Conservation (phyloP, 768 basidiomycete genomes). For the Podaxis carcinomalis region DNA sequence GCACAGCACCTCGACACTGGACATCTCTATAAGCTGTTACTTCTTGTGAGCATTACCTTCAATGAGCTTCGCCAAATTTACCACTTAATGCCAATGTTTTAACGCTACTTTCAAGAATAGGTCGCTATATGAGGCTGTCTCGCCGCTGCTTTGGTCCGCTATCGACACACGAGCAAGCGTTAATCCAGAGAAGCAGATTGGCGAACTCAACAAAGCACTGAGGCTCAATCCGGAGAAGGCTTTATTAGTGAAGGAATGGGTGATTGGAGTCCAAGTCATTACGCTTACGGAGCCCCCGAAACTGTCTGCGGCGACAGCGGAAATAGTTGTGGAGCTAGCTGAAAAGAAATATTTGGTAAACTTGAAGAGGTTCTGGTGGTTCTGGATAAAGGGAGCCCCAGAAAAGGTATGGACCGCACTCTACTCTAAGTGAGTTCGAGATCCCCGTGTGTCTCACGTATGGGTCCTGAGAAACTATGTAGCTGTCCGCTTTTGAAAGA, state of each 20-base stretch:
- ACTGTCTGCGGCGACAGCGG: neutral
- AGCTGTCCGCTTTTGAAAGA: slow-evolving; percentile 5
- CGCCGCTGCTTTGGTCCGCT: neutral
- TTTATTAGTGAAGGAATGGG: neutral
- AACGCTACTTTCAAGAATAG: neutral
- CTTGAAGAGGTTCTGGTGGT: slow-evolving; percentile 2
- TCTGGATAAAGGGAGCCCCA: slow-evolving; percentile 15
- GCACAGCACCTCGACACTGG: neutral
- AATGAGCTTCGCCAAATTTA: neutral
- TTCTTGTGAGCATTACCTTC: neutral
- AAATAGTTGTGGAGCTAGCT: neutral
- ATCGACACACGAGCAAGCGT: neutral
- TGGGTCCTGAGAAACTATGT: neutral
- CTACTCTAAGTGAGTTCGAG: neutral
- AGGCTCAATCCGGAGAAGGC: neutral
- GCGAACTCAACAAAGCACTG: neutral
- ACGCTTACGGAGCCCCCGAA: neutral
- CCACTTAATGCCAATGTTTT: neutral
- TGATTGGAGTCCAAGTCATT: neutral
- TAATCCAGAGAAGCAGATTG: neutral
- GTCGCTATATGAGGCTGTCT: neutral
- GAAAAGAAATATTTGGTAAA: neutral
- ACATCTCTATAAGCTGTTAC: neutral
- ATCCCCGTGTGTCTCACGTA: neutral
- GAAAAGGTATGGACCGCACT: slow-evolving; percentile 8